Base-by-base conservation (phyloP, 2,329 filamentous ascomycete species). In the Curvularia hawaiiensis region DNA sequence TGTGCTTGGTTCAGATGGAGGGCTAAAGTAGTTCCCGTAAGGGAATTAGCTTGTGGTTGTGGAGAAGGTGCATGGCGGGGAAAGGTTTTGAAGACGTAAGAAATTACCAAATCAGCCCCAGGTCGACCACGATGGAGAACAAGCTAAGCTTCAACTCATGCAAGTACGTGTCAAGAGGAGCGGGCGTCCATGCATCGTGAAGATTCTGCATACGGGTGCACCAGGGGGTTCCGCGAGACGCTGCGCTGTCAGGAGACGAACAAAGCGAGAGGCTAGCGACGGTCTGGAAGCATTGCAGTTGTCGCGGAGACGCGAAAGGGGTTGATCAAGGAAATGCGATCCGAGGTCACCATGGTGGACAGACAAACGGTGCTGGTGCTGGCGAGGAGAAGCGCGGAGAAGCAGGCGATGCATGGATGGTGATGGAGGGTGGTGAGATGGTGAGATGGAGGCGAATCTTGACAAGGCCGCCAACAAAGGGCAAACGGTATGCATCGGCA, bases 41-140 rank as follows among this genome's bases (percentile, higher is more conserved):
- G 58, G 61, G 58, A 63, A 54, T 59, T 48, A 35, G 50, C 53
- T 59, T 45, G 39, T 57, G 61, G 50, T 54, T 65, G 63, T 65
- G 67, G 62, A 67, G 67, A 65, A 53, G 62, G 51, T 56, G 68
- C 67, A 71, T 67, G 64, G 67, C 71, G 72, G 70, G 72, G 70
- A 73, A 72, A 72, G 8, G 66, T 67, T 73, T 70, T 54, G 54
- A 56, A 74, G 70, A 75, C 73, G 73, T 75, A 75, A 75, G 57
- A 74, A 64, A 71, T 71, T 72, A 61, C 65, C 60, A 66, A 65
- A 69, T 56, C 50, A 47, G 58, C 35, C 52, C 52, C 48, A 62
- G 61, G 48, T 60, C 49, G 57, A 67, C 60, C 55, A 65, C 64
- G 35, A 67, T 52, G 50, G 60, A 59, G 58, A 54, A 33, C 50